A percentile compares a stretch with the other conserved stretches of the same genome.
phyloP scores from a whole-genome alignment of 2,329 filamentous ascomycete species.

The Fusarium cicatricum region DNA sequence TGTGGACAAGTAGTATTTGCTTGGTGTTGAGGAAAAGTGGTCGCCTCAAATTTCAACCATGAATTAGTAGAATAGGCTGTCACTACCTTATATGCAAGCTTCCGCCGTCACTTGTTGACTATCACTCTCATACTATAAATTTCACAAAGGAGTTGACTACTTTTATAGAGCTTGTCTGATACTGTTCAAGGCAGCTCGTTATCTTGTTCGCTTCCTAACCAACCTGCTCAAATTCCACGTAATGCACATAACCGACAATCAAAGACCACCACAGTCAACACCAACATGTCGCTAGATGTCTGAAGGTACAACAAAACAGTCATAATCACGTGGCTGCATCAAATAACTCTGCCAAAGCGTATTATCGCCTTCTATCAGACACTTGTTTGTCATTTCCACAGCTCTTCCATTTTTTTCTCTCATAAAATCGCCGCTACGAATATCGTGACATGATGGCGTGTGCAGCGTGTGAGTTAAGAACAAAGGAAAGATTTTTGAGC shows the following conservation, averaged over 20 bases:
- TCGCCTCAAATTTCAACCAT: neutral
- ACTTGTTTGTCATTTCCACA: slow-evolving; percentile 43
- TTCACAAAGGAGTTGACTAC: too few species aligned
- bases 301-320: too few species aligned
- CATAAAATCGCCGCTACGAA: slow-evolving; percentile 45
- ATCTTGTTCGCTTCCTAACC: too few species aligned
- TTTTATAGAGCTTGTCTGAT: too few species aligned
- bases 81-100: neutral
- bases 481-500: slow-evolving; percentile 49
- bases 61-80: neutral
- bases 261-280: too few species aligned
- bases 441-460: slow-evolving; percentile 44
- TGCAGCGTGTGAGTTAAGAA: slow-evolving; percentile 47
- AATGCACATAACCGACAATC: too few species aligned
- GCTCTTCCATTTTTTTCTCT: slow-evolving; percentile 49
- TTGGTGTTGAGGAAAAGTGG: slow-evolving; percentile 26
- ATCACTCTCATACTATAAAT: neutral
- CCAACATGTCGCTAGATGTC: too few species aligned
- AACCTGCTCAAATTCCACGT: too few species aligned
- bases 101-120: neutral
- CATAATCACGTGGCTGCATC: too few species aligned
- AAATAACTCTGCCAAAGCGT: slow-evolving; percentile 13
- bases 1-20: too few species aligned
- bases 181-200: too few species aligned
- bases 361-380: slow-evolving; percentile 49